A percentile compares a stretch with the other conserved stretches of the same genome.
Evolutionary conservation across 768 basidiomycete genomes (phyloP).

Genomic region (Leucocoprinus leucothites): DNA sequence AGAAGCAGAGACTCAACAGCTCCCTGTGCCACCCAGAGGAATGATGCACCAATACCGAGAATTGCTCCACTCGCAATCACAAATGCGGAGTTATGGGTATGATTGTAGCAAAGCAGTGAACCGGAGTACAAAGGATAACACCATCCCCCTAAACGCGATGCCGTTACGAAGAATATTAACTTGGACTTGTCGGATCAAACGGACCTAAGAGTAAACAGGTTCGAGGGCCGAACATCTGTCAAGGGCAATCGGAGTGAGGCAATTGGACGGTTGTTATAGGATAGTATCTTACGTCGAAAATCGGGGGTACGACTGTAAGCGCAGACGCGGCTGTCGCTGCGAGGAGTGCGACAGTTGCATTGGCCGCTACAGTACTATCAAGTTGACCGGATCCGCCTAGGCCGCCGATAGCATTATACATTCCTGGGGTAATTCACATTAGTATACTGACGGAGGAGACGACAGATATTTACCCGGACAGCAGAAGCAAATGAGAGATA

Average conservation of each 20-base stretch:
- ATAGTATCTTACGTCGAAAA: constrained; percentile 23
- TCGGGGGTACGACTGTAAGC: constrained; percentile 23
- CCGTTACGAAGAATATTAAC: neutral
- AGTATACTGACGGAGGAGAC: neutral
- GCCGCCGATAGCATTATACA: constrained; percentile 28
- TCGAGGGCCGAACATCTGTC: constrained; percentile 25
- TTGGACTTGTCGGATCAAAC: neutral
- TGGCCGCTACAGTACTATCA: constrained; percentile 26
- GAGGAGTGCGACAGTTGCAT: constrained; percentile 25
- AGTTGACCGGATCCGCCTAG: constrained; percentile 27
- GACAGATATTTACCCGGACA: constrained; percentile 21
- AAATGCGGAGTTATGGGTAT: constrained; percentile 24
- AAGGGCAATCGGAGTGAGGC: neutral
- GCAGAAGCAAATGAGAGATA: constrained; percentile 26
- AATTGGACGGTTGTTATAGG: neutral
- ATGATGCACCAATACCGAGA: constrained; percentile 25
- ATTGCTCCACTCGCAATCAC: constrained; percentile 26
- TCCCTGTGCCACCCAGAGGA: constrained; percentile 27
- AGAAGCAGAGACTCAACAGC: constrained; percentile 15
- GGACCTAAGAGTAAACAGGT: constrained; percentile 23
- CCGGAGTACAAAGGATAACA: constrained; percentile 26
- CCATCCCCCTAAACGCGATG: constrained; percentile 20
- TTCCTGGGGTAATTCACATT: constrained; percentile 15
- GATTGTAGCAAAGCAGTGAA: constrained; percentile 25
- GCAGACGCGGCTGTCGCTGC: constrained; percentile 27